Conservation (phyloP, 2,329 filamentous ascomycete species). For the Zalaria sp. region DNA sequence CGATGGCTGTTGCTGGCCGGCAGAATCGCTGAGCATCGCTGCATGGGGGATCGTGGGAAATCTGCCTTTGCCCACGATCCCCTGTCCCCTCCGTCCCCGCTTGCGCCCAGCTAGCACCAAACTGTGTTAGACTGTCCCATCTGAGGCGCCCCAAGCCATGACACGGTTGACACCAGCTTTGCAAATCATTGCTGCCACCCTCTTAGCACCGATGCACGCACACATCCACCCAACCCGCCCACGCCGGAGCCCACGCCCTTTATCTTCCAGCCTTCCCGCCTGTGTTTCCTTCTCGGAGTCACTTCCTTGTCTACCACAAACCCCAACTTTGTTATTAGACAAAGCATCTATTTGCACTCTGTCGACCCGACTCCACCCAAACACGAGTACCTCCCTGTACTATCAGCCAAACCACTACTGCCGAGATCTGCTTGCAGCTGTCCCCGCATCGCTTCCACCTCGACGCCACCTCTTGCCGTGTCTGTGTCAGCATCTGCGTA, state of each 20-base stretch:
- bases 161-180: slow-evolving; percentile 4
- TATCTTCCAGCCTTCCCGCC: slow-evolving; percentile 3
- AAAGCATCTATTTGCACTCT: slow-evolving; percentile 6
- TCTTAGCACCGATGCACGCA: slow-evolving; percentile 4
- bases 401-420: no score
- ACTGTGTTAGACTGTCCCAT: neutral
- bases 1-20: slow-evolving; percentile 1
- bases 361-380: neutral
- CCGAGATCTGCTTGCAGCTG: neutral
- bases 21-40: slow-evolving; percentile 3
- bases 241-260: slow-evolving; percentile 1
- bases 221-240: neutral
- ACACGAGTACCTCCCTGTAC: neutral
- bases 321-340: slow-evolving; percentile 15
- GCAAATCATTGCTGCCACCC: slow-evolving; percentile 4
- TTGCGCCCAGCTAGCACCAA: neutral
- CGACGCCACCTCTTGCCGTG: neutral
- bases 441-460: neutral
- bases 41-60: neutral
- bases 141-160: neutral
- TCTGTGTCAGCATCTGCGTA: neutral
- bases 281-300: neutral
- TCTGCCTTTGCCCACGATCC: no score
- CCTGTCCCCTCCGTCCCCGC: no score
- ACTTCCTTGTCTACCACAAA: neutral